A percentile compares a stretch with the other conserved stretches of the same genome.
Evolutionary conservation across 1,139 yeast species (phyloP).

Genomic region (Hyphopichia wangnamkhiaoensis): DNA sequence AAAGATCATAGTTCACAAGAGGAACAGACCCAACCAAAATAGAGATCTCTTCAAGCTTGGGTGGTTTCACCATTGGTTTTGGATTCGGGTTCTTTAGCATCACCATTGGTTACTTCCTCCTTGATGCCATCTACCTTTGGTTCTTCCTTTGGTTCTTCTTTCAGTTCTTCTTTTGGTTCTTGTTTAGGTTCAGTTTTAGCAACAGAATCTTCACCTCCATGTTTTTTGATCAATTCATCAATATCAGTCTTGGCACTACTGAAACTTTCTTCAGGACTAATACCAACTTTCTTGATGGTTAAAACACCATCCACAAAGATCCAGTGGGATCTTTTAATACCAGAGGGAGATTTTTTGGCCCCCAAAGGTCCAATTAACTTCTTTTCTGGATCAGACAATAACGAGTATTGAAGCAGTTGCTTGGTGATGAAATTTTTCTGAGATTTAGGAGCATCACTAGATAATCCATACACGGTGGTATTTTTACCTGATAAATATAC

Average conservation of each 20-base stretch:
- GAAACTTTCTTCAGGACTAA: conserved; percentile 80
- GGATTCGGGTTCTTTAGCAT: too few relatives aligned
- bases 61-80: not conserved
- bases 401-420: conserved; percentile 68
- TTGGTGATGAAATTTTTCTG: conserved; percentile 76
- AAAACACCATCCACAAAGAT: conserved; percentile 78
- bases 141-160: conserved; percentile 8
- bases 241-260: conserved; percentile 61
- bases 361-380: conserved; percentile 74
- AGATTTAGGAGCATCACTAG: conserved; percentile 72
- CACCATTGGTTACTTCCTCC: conserved; percentile 9
- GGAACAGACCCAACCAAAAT: too few relatives aligned
- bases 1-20: too few relatives aligned
- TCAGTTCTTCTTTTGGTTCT: conserved; percentile 6
- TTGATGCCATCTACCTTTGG: conserved; percentile 11
- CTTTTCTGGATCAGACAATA: conserved; percentile 75
- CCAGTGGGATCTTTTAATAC: conserved; percentile 88
- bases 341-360: conserved; percentile 77
- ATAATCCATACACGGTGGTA: conserved; percentile 60
- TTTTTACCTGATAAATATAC: conserved; percentile 54
- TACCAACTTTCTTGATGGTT: conserved; percentile 59
- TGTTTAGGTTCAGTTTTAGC: conserved; percentile 1
- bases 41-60: too few relatives aligned
- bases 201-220: too few relatives aligned
- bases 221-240: conserved; percentile 27